These are phyloP conservation scores for Betula pendula DNA, from an alignment of 306 rosid genomes.

Conservation along the genomic window DNA sequence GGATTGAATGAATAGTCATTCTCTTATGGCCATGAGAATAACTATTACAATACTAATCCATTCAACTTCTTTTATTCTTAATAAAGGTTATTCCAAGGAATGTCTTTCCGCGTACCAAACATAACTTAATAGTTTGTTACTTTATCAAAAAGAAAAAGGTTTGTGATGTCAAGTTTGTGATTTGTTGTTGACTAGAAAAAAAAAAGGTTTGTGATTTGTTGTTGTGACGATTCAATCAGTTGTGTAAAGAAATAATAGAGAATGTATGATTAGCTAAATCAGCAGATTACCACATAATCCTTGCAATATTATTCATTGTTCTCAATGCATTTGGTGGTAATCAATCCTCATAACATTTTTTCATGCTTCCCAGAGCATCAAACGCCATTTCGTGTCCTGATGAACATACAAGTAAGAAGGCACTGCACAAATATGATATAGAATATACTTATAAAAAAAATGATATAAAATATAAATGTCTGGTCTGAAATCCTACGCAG, in stretches of 20 bases:
- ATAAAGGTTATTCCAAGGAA: too few relatives aligned
- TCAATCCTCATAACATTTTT: too few relatives aligned
- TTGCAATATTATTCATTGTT: background rate
- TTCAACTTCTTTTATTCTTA: too few relatives aligned
- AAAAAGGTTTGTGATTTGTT: background rate
- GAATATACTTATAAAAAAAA: too few relatives aligned
- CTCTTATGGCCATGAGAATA: too few relatives aligned
- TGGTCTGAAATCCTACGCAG: background rate
- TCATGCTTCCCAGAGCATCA: background rate
- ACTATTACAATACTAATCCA: too few relatives aligned
- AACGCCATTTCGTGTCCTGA: background rate
- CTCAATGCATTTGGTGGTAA: background rate
- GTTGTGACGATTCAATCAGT: background rate
- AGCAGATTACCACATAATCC: background rate
- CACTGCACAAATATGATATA: background rate
- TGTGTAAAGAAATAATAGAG: background rate
- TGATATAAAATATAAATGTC: background rate
- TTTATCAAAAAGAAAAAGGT: background rate
- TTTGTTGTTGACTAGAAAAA: too few relatives aligned
- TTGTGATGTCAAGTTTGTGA: constrained; percentile 3
- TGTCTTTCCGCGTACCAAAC: too few relatives aligned
- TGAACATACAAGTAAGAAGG: background rate
- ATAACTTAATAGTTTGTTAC: background rate
- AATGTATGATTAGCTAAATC: constrained; percentile 2
- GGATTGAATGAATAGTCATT: too few relatives aligned